Base-by-base conservation (phyloP, 2,329 filamentous ascomycete species). In the Spiromastix sp. region DNA sequence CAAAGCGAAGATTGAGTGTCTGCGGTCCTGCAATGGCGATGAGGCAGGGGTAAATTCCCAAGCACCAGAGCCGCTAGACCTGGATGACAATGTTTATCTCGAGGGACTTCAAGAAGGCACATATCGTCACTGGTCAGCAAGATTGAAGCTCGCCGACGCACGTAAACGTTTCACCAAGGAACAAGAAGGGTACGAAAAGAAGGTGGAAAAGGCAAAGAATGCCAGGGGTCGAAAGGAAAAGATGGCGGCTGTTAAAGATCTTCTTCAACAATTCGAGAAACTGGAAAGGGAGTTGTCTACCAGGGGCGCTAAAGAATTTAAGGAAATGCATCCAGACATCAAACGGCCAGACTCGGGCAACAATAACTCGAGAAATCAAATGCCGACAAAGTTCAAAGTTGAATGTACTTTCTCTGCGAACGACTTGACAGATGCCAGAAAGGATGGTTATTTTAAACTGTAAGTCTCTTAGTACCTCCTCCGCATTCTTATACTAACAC, bases 241-340 rank as follows among this genome's bases (percentile, higher is more conserved):
- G 21, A n/a, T 7, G 7, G 21, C 7, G 7, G 21, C 7, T 7
- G 21, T 7, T 7, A 24, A 24, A 7, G n/a, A 24, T 7, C 21
- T 24, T n/a, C 7, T 24, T 24, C n/a, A n/a, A n/a, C n/a, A n/a
- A n/a, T n/a, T n/a, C n/a, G 21, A 24, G 7, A 24, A 24, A 24
- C 21, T 24, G n/a, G 7, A 24, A 7, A 42, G 50, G 0, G 64
- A 71, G 1, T 70, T 79, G 24, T 62, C 77, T 44, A 49, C 60
- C 13, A 73, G 67, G 38, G 76, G 72, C 1, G 83, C 71, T 2
- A 85, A 85, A 55, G 70, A 71, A 0, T 86, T 83, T 50, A 49
- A 56, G 9, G 72, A 86, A 30, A 57, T 85, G 5, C 57, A 81
- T 52, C 79, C 80, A 0, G 60, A 74, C 1, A 25, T 31, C 19